Percentiles rank a stretch among this genome's conserved stretches.
Evolutionary conservation across 2,329 filamentous ascomycete species (phyloP).

Genomic region (Hansfordia pulvinata): DNA sequence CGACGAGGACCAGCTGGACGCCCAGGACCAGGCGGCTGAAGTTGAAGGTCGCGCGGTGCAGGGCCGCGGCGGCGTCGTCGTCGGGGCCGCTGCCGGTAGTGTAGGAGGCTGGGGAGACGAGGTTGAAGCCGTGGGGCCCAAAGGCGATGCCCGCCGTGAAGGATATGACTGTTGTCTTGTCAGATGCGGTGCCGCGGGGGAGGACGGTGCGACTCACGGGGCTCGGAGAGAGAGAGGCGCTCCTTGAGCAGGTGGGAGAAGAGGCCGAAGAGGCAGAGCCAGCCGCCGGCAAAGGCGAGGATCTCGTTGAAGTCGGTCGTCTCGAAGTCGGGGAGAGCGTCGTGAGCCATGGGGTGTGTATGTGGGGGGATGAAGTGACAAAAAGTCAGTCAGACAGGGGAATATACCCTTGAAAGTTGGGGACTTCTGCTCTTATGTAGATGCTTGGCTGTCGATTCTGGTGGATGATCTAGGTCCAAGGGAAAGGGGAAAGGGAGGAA

Average conservation of each 20-base stretch:
- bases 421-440: too few relatives aligned
- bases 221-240: conserved; percentile 58
- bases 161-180: conserved; percentile 1
- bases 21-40: conserved; percentile 60
- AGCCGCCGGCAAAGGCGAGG: conserved; percentile 51
- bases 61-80: not conserved
- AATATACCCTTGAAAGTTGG: too few relatives aligned
- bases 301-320: conserved; percentile 51
- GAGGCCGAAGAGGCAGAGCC: conserved; percentile 56
- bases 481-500: too few relatives aligned
- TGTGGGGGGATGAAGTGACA: too few relatives aligned
- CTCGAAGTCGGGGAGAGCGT: not conserved
- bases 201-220: conserved; percentile 30
- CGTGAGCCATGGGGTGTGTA: not conserved
- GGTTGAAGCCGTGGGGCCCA: conserved; percentile 1
- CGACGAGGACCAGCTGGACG: conserved; percentile 61
- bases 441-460: too few relatives aligned
- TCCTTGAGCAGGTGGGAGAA: conserved; percentile 60
- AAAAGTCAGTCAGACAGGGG: too few relatives aligned
- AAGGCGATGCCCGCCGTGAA: conserved; percentile 2
- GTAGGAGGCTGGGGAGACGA: too few relatives aligned
- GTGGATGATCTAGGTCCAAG: too few relatives aligned
- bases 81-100: too few relatives aligned
- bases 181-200: too few relatives aligned
- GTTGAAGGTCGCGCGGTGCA: conserved; percentile 21